Evolutionary conservation across 257 asterid species (phyloP).

Genomic region (Gentiana macrophylla): DNA sequence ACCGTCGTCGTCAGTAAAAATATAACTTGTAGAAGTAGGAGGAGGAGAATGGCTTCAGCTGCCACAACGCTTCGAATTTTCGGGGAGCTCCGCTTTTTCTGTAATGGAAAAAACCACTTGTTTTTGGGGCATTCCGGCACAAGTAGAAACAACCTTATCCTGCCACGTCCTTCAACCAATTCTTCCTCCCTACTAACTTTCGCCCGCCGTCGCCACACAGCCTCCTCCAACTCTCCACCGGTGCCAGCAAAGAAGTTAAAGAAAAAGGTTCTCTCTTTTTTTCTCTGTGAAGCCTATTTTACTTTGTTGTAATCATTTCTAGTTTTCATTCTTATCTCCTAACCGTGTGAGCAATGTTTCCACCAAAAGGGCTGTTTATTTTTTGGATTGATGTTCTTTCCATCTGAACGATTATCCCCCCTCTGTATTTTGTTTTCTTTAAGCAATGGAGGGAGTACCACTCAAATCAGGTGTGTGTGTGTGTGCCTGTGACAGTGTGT

Average conservation of each 20-base stretch:
- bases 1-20: no score
- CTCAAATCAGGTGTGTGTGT: no score
- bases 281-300: no score
- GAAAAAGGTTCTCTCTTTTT: slow-evolving; percentile 14
- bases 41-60: slow-evolving; percentile 30
- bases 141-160: slow-evolving; percentile 13
- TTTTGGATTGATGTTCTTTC: no score
- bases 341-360: no score
- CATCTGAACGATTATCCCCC: no score
- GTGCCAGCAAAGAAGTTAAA: slow-evolving; percentile 29
- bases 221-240: slow-evolving; percentile 16
- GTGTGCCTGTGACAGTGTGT: no score
- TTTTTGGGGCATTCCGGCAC: slow-evolving; percentile 16
- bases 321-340: no score
- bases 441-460: no score
- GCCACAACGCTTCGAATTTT: slow-evolving; percentile 34
- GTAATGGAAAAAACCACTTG: slow-evolving; percentile 9
- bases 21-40: neutral
- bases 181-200: slow-evolving; percentile 33
- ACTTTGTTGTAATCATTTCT: no score
- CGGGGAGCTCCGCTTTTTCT: slow-evolving; percentile 11
- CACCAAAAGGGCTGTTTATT: no score
- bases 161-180: slow-evolving; percentile 17
- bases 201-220: slow-evolving; percentile 50
- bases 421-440: no score